Percentiles rank a stretch among this genome's conserved stretches.
Evolutionary conservation across 129 eudicot genomes (phyloP).

Genomic region (Flaveria ramosissima): DNA sequence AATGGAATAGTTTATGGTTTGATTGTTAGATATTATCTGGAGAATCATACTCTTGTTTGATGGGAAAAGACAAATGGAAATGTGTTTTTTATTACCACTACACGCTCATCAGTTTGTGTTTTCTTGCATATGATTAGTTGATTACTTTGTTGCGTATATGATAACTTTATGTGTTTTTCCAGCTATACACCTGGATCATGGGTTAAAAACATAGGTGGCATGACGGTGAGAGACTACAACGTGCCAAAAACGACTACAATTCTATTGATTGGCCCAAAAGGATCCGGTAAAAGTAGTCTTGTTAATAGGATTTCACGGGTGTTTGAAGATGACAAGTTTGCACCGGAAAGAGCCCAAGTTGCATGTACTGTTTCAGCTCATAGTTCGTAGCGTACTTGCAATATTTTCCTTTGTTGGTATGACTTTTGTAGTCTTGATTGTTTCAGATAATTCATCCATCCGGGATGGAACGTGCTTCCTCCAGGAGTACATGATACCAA

Average conservation of each 20-base stretch:
- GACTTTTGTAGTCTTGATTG: constrained; percentile 18
- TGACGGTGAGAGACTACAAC: constrained; percentile 38
- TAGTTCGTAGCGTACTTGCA: not conserved
- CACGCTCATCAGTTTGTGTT: too few relatives aligned
- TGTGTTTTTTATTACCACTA: too few relatives aligned
- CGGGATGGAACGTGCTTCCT: constrained; percentile 74
- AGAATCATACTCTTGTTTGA: not conserved
- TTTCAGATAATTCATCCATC: constrained; percentile 53
- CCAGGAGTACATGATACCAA: constrained; percentile 71
- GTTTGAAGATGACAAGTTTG: constrained; percentile 64
- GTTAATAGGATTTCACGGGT: constrained; percentile 67
- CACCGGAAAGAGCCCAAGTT: constrained; percentile 84
- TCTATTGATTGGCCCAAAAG: constrained; percentile 72
- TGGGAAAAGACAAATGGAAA: not conserved
- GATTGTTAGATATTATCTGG: not conserved
- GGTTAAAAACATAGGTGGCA: constrained; percentile 53
- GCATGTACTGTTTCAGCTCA: constrained; percentile 48
- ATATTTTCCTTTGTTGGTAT: not conserved
- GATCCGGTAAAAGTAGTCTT: constrained; percentile 92
- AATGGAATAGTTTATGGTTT: not conserved
- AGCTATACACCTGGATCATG: constrained; percentile 57
- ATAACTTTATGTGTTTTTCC: not conserved
- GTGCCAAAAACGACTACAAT: constrained; percentile 66
- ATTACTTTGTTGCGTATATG: not conserved
- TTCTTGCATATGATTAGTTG: too few relatives aligned